phyloP scores from a whole-genome alignment of 164 flowering plant genomes.

The Stephania japonica region DNA sequence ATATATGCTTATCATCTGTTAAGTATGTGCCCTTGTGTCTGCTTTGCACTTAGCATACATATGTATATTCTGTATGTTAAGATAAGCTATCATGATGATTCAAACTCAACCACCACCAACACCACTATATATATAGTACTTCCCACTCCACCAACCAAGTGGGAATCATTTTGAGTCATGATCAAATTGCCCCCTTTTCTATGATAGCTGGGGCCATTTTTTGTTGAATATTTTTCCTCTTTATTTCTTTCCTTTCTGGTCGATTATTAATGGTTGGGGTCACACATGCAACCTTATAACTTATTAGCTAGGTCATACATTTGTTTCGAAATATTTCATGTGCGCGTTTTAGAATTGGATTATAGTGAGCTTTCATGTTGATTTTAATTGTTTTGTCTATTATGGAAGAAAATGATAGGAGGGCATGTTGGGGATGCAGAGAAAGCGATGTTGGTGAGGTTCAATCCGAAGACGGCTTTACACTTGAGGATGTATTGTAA shows the following conservation, averaged over 20 bases:
- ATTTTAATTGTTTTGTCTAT: background rate
- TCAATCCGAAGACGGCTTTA: constrained; percentile 90
- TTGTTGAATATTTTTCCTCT: background rate
- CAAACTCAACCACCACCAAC: constrained; percentile 14
- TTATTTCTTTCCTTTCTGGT: background rate
- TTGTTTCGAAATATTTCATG: background rate
- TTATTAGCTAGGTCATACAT: background rate
- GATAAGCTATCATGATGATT: constrained; percentile 19
- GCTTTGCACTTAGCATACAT: background rate
- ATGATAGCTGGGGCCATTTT: background rate
- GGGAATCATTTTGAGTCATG: constrained; percentile 8
- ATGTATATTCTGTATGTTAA: background rate
- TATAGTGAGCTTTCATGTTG: background rate
- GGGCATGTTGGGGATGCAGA: constrained; percentile 14
- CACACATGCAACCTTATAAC: background rate
- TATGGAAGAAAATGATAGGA: background rate
- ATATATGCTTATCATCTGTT: background rate
- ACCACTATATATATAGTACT: constrained; percentile 3
- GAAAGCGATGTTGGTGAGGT: constrained; percentile 99
- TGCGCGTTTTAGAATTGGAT: background rate
- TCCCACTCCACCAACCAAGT: constrained; percentile 18
- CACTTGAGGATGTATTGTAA: constrained; percentile 26
- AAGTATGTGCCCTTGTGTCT: background rate
- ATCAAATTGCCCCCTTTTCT: constrained; percentile 8
- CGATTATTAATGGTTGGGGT: background rate